A percentile compares a stretch with the other conserved stretches of the same genome.
These are phyloP conservation scores for Zoysia pacifica DNA, from an alignment of 176 grass and related monocot genomes.

Conservation along the genomic window DNA sequence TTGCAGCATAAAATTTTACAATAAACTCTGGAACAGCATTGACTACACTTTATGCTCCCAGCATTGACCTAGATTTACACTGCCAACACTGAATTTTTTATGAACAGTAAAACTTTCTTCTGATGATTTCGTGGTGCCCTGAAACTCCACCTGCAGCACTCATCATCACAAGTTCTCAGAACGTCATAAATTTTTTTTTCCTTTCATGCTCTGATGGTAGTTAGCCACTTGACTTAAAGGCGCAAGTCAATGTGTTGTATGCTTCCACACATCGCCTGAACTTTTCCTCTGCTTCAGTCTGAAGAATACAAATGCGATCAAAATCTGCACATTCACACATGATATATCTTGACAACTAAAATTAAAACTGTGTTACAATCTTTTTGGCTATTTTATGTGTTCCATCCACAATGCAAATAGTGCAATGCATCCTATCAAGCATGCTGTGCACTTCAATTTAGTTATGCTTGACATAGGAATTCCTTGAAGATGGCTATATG, in stretches of 20 bases:
- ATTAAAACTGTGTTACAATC: not conserved
- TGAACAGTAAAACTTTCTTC: not conserved
- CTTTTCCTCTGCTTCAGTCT: constrained; percentile 67
- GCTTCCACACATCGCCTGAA: constrained; percentile 65
- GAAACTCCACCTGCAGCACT: not conserved
- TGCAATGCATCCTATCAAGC: not conserved
- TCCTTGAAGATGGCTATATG: not conserved
- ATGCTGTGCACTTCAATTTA: not conserved
- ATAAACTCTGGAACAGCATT: not conserved
- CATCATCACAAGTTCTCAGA: constrained; percentile 2
- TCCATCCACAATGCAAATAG: not conserved
- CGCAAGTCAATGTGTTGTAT: constrained; percentile 45
- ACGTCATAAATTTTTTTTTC: not conserved
- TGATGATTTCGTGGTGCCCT: not conserved
- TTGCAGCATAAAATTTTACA: not conserved
- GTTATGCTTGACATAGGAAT: not conserved
- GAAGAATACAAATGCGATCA: constrained; percentile 8
- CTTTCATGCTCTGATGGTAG: not conserved
- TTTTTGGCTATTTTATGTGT: not conserved
- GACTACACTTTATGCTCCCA: too few species aligned
- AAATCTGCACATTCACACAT: not conserved
- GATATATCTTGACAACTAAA: not conserved
- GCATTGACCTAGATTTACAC: not conserved
- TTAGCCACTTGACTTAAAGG: constrained; percentile 45
- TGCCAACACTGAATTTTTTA: not conserved